These are phyloP conservation scores for Cutaneotrichosporon sp. DNA, from an alignment of 1,284 basidiomycete genomes.

Conservation along the genomic window DNA sequence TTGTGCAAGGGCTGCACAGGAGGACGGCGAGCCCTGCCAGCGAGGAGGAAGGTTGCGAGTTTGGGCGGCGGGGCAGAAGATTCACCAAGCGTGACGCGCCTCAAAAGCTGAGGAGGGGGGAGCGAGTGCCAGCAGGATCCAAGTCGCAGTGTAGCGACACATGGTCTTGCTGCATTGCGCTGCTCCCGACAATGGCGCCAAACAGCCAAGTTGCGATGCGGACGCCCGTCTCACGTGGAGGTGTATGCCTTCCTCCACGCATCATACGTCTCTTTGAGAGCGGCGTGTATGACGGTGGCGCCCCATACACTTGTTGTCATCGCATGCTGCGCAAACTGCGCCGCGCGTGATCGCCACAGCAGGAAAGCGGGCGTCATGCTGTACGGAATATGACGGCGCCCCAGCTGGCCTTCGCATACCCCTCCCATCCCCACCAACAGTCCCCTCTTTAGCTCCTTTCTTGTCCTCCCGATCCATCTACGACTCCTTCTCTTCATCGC, in stretches of 20 bases:
- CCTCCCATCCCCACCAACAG: neutral
- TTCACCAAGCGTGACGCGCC: neutral
- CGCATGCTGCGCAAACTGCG: neutral
- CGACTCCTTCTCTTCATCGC: neutral
- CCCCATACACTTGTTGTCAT: neutral
- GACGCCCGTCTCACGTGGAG: neutral
- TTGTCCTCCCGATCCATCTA: neutral
- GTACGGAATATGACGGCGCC: neutral
- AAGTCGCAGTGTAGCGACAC: no score
- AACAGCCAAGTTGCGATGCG: neutral
- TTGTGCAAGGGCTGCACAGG: no score
- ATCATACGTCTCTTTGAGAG: constrained; percentile 1
- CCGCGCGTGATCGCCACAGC: neutral
- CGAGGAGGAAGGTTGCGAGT: no score
- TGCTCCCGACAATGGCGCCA: neutral
- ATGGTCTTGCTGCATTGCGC: neutral
- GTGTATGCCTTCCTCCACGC: neutral
- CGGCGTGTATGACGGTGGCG: neutral
- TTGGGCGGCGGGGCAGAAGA: neutral
- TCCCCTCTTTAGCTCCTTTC: neutral
- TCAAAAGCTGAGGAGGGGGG: no score
- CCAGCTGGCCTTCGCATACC: neutral
- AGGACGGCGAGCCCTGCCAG: no score
- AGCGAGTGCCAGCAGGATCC: no score
- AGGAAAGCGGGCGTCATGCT: neutral